phyloP scores from a whole-genome alignment of 345 rosid species.

The Aquilaria sinensis region DNA sequence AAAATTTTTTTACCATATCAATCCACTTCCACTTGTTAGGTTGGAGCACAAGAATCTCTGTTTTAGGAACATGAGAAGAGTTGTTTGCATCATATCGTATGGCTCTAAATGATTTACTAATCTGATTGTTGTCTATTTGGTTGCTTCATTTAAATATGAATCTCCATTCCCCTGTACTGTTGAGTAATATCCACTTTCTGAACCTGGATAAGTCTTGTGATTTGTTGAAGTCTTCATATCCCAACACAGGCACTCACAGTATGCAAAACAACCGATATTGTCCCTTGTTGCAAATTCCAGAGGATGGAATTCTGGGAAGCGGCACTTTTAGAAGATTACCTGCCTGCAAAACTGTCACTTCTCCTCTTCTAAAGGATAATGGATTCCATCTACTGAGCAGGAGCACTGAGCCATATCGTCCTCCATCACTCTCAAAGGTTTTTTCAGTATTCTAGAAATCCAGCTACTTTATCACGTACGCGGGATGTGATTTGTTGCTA shows the following conservation, averaged over 20 bases:
- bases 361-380: conserved; percentile 9
- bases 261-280: conserved; percentile 9
- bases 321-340: conserved; percentile 7
- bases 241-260: conserved; percentile 18
- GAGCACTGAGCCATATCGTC: conserved; percentile 22
- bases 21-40: no score
- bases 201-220: not conserved
- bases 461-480: not conserved
- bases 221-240: conserved; percentile 9
- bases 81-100: not conserved
- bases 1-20: no score
- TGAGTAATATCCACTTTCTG: not conserved
- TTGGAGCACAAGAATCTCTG: not conserved
- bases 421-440: conserved; percentile 29
- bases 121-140: not conserved
- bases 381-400: conserved; percentile 15
- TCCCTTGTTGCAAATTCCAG: conserved; percentile 9
- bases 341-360: conserved; percentile 2
- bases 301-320: conserved; percentile 19
- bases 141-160: not conserved
- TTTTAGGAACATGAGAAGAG: not conserved
- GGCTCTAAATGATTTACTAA: not conserved
- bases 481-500: not conserved
- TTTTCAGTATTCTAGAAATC: not conserved
- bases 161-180: not conserved